phyloP scores from a whole-genome alignment of 257 asterid genomes.

The Capsicum chinense region DNA sequence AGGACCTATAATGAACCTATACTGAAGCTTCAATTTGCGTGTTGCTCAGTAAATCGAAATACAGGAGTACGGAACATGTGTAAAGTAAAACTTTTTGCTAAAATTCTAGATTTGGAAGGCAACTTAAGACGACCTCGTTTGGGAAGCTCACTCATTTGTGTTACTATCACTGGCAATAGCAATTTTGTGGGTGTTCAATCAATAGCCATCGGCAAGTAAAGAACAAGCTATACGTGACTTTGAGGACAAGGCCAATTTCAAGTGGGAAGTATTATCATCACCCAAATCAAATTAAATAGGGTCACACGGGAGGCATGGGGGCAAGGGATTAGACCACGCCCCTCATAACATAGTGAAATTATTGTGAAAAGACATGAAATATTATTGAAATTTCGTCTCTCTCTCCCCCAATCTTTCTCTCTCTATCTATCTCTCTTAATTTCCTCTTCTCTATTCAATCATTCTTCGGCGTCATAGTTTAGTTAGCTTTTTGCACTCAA shows the following conservation, averaged over 20 bases:
- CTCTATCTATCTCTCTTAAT: not conserved
- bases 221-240: not conserved
- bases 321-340: not conserved
- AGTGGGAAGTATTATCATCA: constrained; percentile 1
- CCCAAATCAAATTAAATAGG: not conserved
- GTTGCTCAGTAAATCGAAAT: not conserved
- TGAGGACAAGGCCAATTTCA: constrained; percentile 3
- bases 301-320: not conserved
- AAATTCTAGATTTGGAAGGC: not conserved
- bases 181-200: not conserved
- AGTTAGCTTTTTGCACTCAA: not conserved
- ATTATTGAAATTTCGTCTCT: not conserved
- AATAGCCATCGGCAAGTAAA: not conserved
- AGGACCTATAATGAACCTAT: not conserved
- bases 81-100: not conserved
- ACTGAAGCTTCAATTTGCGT: not conserved
- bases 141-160: not conserved
- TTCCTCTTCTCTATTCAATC: not conserved
- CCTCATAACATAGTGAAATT: not conserved
- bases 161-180: not conserved
- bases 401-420: not conserved
- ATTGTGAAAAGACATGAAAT: not conserved
- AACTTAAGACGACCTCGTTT: not conserved
- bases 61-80: not conserved
- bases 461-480: not conserved